Percentiles rank a stretch among this genome's conserved stretches.
phyloP scores from a whole-genome alignment of 139 green algal genomes.

The Mychonastes homosphaera region DNA sequence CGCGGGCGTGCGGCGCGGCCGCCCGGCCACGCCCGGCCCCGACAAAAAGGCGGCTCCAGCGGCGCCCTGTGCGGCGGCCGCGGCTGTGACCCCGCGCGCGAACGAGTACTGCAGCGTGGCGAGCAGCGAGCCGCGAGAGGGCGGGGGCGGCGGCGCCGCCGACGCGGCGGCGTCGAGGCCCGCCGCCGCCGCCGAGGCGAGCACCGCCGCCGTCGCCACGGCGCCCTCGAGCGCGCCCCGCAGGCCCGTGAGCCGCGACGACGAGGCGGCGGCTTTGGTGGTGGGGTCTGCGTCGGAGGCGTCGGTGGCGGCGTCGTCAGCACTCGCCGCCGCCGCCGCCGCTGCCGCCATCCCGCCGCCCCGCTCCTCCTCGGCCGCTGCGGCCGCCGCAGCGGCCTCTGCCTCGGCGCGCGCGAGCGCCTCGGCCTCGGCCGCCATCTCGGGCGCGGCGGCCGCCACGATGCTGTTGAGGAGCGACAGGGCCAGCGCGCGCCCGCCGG shows the following conservation, averaged over 20 bases:
- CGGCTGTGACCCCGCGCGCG: no score
- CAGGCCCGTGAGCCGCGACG: background rate
- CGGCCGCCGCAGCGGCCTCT: background rate
- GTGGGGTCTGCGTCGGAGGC: background rate
- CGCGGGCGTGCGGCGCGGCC: no score
- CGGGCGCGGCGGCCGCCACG: slow-evolving; percentile 26
- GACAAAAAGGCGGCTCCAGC: no score
- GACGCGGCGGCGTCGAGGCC: background rate
- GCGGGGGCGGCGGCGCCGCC: no score
- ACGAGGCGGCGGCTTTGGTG: background rate
- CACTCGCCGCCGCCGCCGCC: background rate
- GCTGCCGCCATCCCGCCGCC: background rate
- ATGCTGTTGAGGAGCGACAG: slow-evolving; percentile 57
- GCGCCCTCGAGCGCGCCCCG: background rate
- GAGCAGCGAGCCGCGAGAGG: no score
- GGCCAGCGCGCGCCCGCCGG: slow-evolving; percentile 35
- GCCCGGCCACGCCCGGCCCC: no score
- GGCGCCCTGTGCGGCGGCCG: no score
- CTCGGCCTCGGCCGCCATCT: background rate
- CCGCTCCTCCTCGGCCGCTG: background rate
- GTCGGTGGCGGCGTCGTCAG: background rate
- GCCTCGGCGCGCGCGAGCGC: background rate
- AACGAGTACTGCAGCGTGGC: no score
- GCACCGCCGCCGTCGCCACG: background rate
- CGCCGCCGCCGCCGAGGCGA: slow-evolving; percentile 2